Percentiles rank a stretch among this genome's conserved stretches.
phyloP scores from a whole-genome alignment of 805 yeast species.

The Barnettozyma botsteinii region DNA sequence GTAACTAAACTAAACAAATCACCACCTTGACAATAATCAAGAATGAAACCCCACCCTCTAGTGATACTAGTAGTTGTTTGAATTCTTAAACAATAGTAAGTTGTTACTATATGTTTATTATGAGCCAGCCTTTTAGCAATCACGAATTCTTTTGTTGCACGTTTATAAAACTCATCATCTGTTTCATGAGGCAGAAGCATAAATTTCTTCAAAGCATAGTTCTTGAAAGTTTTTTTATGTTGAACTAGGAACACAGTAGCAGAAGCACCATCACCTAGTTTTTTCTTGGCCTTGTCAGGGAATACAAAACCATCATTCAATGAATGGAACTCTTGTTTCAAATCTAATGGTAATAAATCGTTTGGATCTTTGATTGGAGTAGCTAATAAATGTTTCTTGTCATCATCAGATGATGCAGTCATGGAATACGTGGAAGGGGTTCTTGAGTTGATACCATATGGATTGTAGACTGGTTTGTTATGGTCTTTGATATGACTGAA shows the following conservation, averaged over 20 bases:
- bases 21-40: constrained; percentile 57
- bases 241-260: constrained; percentile 53
- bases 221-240: constrained; percentile 32
- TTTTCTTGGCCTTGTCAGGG: constrained; percentile 33
- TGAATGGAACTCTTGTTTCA: constrained; percentile 41
- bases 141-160: constrained; percentile 60
- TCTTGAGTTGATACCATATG: constrained; percentile 50
- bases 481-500: constrained; percentile 4
- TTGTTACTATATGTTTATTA: constrained; percentile 57
- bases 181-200: constrained; percentile 54
- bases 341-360: constrained; percentile 48
- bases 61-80: constrained; percentile 49
- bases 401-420: constrained; percentile 23
- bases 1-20: constrained; percentile 55
- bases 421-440: constrained; percentile 24
- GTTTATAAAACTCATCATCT: constrained; percentile 55
- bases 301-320: constrained; percentile 52
- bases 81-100: constrained; percentile 48
- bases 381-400: constrained; percentile 45
- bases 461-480: constrained; percentile 39
- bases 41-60: constrained; percentile 72
- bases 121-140: constrained; percentile 48
- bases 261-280: constrained; percentile 69
- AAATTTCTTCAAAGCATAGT: constrained; percentile 64
- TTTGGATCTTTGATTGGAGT: constrained; percentile 66